These are phyloP conservation scores for Saccharomyces mikatae DNA, from an alignment of 805 yeast species.

Conservation along the genomic window DNA sequence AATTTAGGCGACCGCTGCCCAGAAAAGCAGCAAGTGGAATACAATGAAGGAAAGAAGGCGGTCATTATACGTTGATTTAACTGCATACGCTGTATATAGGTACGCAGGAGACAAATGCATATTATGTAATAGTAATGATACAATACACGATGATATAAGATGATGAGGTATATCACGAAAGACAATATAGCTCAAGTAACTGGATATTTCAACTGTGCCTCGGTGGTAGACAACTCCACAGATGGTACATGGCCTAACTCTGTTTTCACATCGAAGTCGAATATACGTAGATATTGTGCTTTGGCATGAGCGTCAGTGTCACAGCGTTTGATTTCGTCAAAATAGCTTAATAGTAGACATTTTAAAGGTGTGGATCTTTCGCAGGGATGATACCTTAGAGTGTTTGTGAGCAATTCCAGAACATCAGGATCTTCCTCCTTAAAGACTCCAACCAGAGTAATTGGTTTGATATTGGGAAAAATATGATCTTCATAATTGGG, in stretches of 20 bases:
- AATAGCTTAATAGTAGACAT: slow-evolving; percentile 18
- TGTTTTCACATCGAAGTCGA: slow-evolving; percentile 17
- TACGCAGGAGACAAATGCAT: neutral
- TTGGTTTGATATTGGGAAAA: slow-evolving; percentile 76
- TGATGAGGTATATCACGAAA: slow-evolving; percentile 1
- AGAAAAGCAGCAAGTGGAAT: neutral
- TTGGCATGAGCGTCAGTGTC: neutral
- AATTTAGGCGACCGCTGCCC: neutral
- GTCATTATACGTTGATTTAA: neutral
- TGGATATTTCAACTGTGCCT: slow-evolving; percentile 3
- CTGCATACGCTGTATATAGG: neutral
- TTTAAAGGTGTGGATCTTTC: slow-evolving; percentile 47
- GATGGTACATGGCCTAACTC: slow-evolving; percentile 20
- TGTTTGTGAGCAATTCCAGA: slow-evolving; percentile 44
- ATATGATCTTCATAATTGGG: slow-evolving; percentile 94
- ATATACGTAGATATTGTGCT: slow-evolving; percentile 2
- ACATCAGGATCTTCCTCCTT: slow-evolving; percentile 38
- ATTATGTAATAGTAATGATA: neutral
- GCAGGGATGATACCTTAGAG: slow-evolving; percentile 58
- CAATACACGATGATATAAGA: neutral
- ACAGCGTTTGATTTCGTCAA: slow-evolving; percentile 17
- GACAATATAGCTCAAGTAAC: slow-evolving; percentile 3
- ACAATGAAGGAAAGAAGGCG: neutral
- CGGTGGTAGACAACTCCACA: slow-evolving; percentile 17
- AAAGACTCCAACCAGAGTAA: slow-evolving; percentile 58